A percentile compares a stretch with the other conserved stretches of the same genome.
phyloP scores from a whole-genome alignment of 192 early-diverging fungal genomes.

The Mortierella hygrophila region DNA sequence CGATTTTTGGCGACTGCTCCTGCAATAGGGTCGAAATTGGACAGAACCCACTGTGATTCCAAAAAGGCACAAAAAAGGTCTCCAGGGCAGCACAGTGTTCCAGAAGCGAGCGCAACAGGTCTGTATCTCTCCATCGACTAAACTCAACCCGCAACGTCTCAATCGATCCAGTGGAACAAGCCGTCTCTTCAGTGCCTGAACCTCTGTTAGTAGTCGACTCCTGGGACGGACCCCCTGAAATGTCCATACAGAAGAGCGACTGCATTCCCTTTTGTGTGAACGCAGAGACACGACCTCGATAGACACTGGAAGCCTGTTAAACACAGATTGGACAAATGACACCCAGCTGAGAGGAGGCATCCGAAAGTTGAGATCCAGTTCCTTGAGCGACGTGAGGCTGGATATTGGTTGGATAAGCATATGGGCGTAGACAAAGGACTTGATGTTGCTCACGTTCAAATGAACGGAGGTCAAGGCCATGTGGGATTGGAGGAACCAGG shows the following conservation, averaged over 20 bases:
- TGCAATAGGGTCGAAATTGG: background rate
- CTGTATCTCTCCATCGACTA: background rate
- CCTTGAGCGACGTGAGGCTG: background rate
- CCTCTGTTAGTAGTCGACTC: background rate
- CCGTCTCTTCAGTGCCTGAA: background rate
- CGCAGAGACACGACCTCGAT: background rate
- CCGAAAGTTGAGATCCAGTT: background rate
- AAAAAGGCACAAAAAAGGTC: background rate
- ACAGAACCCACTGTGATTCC: background rate
- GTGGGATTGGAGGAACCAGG: background rate
- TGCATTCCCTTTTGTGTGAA: background rate
- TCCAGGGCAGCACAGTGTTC: background rate
- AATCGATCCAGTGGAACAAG: background rate
- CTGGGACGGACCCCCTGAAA: background rate
- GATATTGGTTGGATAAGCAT: background rate
- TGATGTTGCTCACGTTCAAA: too few species aligned
- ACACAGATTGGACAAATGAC: background rate
- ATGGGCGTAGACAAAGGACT: background rate
- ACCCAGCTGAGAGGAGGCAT: background rate
- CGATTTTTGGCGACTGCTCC: background rate
- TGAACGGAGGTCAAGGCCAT: background rate
- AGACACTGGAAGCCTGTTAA: background rate
- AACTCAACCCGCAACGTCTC: background rate
- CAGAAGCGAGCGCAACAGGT: background rate
- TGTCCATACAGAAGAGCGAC: too few species aligned